Conservation (phyloP, 306 rosid species). For the Acacia confusa region DNA sequence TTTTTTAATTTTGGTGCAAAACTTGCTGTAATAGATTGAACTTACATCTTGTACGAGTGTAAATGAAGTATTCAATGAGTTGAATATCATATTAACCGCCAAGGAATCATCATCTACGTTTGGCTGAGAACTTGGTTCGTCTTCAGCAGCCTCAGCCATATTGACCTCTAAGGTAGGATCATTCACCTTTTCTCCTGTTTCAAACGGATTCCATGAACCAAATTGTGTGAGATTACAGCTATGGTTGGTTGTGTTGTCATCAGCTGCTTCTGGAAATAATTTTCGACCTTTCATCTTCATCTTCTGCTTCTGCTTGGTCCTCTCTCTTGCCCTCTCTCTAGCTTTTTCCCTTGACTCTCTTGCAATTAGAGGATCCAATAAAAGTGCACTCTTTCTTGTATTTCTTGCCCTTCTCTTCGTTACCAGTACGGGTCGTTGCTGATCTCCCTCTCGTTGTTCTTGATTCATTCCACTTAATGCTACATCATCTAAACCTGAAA, state of each 20-base stretch:
- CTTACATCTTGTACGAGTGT: constrained; percentile 61
- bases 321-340: constrained; percentile 73
- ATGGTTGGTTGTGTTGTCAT: neutral
- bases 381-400: constrained; percentile 19
- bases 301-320: constrained; percentile 45
- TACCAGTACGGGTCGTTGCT: neutral
- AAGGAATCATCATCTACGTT: constrained; percentile 43
- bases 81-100: constrained; percentile 40
- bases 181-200: constrained; percentile 39
- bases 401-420: constrained; percentile 24
- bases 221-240: constrained; percentile 21
- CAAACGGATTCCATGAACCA: constrained; percentile 64
- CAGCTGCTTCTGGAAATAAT: neutral
- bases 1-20: neutral
- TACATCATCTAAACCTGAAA: constrained; percentile 59
- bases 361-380: constrained; percentile 35
- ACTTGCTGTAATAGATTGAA: constrained; percentile 24
- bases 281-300: constrained; percentile 34
- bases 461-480: constrained; percentile 33
- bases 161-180: constrained; percentile 32
- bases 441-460: constrained; percentile 16
- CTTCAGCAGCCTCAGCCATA: constrained; percentile 29
- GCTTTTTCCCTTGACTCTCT: constrained; percentile 72
- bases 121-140: constrained; percentile 38
- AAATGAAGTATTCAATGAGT: constrained; percentile 39